phyloP scores from a whole-genome alignment of 352 stramenopile species.

The Pythium periplocum region DNA sequence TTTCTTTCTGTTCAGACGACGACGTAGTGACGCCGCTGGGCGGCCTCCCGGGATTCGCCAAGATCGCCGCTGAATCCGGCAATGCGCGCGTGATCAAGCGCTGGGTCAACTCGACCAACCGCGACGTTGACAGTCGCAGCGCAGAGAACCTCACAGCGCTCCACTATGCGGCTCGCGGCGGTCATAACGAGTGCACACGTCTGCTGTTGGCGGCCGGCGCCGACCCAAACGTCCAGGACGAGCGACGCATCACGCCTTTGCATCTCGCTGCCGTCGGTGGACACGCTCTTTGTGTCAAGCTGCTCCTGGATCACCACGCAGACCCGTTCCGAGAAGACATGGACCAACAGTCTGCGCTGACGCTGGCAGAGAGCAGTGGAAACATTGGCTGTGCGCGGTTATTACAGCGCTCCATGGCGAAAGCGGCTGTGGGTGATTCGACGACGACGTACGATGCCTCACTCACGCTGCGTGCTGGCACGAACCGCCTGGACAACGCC shows the following conservation, averaged over 20 bases:
- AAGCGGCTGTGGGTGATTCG: slow-evolving; percentile 46
- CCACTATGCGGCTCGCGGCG: slow-evolving; percentile 66
- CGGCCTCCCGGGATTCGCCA: slow-evolving; percentile 57
- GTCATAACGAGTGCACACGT: slow-evolving; percentile 76
- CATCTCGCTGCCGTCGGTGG: slow-evolving; percentile 66
- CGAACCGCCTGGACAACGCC: slow-evolving; percentile 56
- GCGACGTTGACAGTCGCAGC: slow-evolving; percentile 63
- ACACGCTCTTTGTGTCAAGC: slow-evolving; percentile 74
- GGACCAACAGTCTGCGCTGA: slow-evolving; percentile 63
- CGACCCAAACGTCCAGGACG: slow-evolving; percentile 68
- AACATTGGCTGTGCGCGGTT: slow-evolving; percentile 74
- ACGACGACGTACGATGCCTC: slow-evolving; percentile 18
- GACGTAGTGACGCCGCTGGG: slow-evolving; percentile 22
- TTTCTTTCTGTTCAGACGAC: slow-evolving; percentile 7
- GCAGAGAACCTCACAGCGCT: slow-evolving; percentile 74
- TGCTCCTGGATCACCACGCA: slow-evolving; percentile 72
- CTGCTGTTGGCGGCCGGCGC: slow-evolving; percentile 53
- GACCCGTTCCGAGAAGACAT: slow-evolving; percentile 79
- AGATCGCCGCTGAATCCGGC: slow-evolving; percentile 59
- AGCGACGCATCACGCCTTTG: slow-evolving; percentile 67
- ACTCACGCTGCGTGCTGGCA: slow-evolving; percentile 59
- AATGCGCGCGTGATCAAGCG: slow-evolving; percentile 78
- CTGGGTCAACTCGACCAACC: slow-evolving; percentile 67
- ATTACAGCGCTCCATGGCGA: slow-evolving; percentile 76
- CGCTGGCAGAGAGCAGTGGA: slow-evolving; percentile 62